Base-by-base conservation (phyloP, 1,284 basidiomycete species). In the Cutaneotrichosporon daszewskae region DNA sequence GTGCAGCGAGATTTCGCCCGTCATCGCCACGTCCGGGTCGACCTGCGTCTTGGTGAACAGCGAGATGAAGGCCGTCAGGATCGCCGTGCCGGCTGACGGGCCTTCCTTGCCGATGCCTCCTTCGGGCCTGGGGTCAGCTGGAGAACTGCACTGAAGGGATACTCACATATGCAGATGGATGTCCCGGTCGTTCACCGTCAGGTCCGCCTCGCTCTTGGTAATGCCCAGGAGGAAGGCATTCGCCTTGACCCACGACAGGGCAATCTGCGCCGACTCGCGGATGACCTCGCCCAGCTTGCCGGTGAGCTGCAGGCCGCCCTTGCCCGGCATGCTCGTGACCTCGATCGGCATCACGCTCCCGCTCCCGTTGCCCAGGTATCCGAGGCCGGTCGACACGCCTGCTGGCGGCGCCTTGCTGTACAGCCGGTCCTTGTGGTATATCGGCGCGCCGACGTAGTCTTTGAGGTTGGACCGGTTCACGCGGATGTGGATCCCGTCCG, bases 231-330 rank as follows among this genome's bases (percentile, higher is more conserved):
- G 83, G 64, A 79, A 84, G 2, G 91, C 89, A 60, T 97, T 86
- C 16, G 82, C 77, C 71, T 94, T 95, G 46, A 95, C 84, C 86
- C 88, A 97, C 57, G 84, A 86, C 37, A 97, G 74, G 2, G 85
- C 89, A 53, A 97, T 94, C 68, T 94, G 87, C 1, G 94, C 91
- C 47, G 85, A 88, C 72, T 97, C 94, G 45, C 90, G 81, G 66
- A 97, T 97, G 49, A 97, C 94, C 61, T 98, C 94, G 39, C 94
- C 94, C 3, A 98, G 83, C 75, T 97, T 97, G 39, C 94, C 94
- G 0, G 94, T 97, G 6, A 97, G 74, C 60, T 92, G 89, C 3
- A 97, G 74, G 8, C 76, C 77, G 11, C 90, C 91, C 67, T 91
- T 91, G 7, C 88, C 90, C 22, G 88, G 89, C 87, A 91, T 92